Percentiles rank a stretch among this genome's conserved stretches.
phyloP scores from a whole-genome alignment of 2,329 filamentous ascomycete genomes.

The Zalaria sp. region DNA sequence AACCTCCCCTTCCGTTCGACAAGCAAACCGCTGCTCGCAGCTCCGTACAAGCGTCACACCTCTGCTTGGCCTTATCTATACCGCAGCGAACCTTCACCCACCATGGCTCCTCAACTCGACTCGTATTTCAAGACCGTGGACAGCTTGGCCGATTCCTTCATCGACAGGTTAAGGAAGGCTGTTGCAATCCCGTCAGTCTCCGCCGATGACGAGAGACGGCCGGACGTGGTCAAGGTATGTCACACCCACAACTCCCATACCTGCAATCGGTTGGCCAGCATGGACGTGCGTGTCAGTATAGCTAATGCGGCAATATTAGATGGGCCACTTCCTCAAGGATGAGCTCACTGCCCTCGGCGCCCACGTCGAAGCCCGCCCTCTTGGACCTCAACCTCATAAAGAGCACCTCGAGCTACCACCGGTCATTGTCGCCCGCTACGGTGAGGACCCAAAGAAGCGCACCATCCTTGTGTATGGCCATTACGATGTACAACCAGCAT shows the following conservation, averaged over 20 bases:
- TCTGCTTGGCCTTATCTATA: constrained; percentile 22
- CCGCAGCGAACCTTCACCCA: constrained; percentile 19
- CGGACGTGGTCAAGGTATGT: constrained; percentile 69
- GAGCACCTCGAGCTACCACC: constrained; percentile 85
- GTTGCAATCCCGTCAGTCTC: constrained; percentile 96
- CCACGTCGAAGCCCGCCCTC: constrained; percentile 67
- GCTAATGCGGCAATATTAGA: constrained; percentile 28
- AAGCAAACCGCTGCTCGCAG: background rate
- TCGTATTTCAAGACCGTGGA: constrained; percentile 90
- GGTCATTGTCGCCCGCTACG: constrained; percentile 83
- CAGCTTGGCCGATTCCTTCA: constrained; percentile 62
- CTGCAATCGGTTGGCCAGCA: background rate
- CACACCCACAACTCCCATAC: background rate
- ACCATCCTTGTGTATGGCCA: constrained; percentile 96
- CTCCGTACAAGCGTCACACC: background rate
- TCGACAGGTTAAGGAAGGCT: constrained; percentile 77
- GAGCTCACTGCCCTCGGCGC: constrained; percentile 78
- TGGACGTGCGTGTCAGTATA: no score
- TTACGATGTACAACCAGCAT: constrained; percentile 94
- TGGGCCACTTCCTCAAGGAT: constrained; percentile 79
- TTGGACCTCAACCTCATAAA: constrained; percentile 86
- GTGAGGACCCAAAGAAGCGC: constrained; percentile 79
- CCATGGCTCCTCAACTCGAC: constrained; percentile 81
- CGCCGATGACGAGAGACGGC: constrained; percentile 73
- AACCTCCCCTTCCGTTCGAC: no score